A percentile compares a stretch with the other conserved stretches of the same genome.
These are phyloP conservation scores for Omphalotus guepiniiformis DNA, from an alignment of 768 basidiomycete species.

Conservation along the genomic window DNA sequence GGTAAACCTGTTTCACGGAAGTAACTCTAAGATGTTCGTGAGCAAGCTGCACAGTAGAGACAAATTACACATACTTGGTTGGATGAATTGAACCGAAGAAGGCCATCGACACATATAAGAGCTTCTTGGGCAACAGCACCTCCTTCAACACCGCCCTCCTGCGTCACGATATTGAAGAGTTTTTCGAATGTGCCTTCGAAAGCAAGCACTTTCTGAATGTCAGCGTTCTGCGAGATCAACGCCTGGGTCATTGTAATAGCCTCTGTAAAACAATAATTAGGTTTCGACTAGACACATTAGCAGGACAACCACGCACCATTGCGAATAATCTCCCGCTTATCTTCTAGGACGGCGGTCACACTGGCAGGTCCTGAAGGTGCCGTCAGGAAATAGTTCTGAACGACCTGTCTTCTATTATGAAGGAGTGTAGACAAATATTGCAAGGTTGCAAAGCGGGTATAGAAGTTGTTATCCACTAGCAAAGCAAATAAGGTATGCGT, in stretches of 20 bases:
- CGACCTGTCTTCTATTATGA: conserved; percentile 72
- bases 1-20: conserved; percentile 86
- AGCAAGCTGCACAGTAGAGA: conserved; percentile 9
- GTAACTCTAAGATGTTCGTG: conserved; percentile 65
- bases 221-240: conserved; percentile 79
- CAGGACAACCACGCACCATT: conserved; percentile 56
- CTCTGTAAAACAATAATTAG: conserved; percentile 43
- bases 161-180: conserved; percentile 80
- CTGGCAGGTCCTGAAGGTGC: conserved; percentile 73
- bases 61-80: conserved; percentile 66
- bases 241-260: conserved; percentile 78
- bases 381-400: conserved; percentile 91
- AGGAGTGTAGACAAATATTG: conserved; percentile 79
- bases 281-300: background rate
- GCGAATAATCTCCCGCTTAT: conserved; percentile 83
- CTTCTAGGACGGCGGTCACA: conserved; percentile 72
- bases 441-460: conserved; percentile 78
- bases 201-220: conserved; percentile 94
- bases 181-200: conserved; percentile 98
- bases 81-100: conserved; percentile 88
- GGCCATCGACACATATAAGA: conserved; percentile 78
- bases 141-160: conserved; percentile 91
- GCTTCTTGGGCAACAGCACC: conserved; percentile 83
- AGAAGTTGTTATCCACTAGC: conserved; percentile 73
- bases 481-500: conserved; percentile 75